phyloP scores from a whole-genome alignment of 352 stramenopile genomes.

The Phytopythium vexans region DNA sequence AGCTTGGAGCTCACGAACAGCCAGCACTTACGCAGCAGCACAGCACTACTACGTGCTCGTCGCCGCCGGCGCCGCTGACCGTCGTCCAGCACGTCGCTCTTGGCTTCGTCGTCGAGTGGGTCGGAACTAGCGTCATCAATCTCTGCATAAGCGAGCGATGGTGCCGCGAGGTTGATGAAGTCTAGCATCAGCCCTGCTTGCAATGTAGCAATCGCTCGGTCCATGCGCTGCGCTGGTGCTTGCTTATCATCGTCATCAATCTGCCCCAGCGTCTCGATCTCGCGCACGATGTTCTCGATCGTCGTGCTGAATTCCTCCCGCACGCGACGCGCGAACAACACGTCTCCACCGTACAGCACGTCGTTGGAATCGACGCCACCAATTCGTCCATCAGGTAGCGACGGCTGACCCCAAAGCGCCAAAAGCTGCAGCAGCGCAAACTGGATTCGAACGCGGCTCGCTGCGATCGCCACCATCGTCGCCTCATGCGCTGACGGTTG shows the following conservation, averaged over 20 bases:
- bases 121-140: not conserved
- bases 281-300: conserved; percentile 45
- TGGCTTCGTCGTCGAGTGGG: too few relatives aligned
- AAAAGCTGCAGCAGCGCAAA: conserved; percentile 53
- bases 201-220: conserved; percentile 8
- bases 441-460: conserved; percentile 32
- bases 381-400: conserved; percentile 25
- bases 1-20: conserved; percentile 10
- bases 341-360: conserved; percentile 71
- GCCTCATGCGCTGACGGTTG: not conserved
- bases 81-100: too few relatives aligned
- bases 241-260: not conserved
- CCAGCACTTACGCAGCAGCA: conserved; percentile 44
- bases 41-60: conserved; percentile 21
- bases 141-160: conserved; percentile 29
- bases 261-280: conserved; percentile 37
- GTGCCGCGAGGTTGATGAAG: conserved; percentile 45
- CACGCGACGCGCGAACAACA: conserved; percentile 48
- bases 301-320: conserved; percentile 38
- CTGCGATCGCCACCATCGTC: conserved; percentile 2
- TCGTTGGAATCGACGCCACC: conserved; percentile 81
- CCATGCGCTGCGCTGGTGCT: not conserved
- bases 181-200: conserved; percentile 64
- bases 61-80: not conserved
- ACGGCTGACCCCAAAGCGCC: conserved; percentile 53